phyloP scores from a whole-genome alignment of 306 rosid genomes.

The Medicago arabica region DNA sequence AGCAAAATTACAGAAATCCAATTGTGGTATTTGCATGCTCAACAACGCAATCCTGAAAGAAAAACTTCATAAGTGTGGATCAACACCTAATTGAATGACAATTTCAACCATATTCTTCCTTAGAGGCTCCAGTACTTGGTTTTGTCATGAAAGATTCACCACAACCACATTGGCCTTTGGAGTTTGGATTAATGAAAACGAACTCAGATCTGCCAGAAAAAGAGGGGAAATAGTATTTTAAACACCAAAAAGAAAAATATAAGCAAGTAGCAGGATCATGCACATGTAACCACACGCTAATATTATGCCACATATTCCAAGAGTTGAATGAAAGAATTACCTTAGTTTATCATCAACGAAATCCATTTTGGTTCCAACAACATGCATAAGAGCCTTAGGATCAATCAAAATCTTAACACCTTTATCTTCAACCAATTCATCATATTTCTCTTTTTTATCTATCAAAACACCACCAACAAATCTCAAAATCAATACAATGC shows the following conservation, averaged over 20 bases:
- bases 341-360: slow-evolving; percentile 93
- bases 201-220: slow-evolving; percentile 77
- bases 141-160: slow-evolving; percentile 94
- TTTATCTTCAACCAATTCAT: slow-evolving; percentile 89
- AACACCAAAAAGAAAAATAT: background rate
- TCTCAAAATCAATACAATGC: background rate
- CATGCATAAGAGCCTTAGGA: slow-evolving; percentile 98
- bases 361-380: slow-evolving; percentile 96
- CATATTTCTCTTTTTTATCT: slow-evolving; percentile 96
- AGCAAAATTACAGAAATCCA: slow-evolving; percentile 39
- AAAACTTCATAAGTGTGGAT: slow-evolving; percentile 28
- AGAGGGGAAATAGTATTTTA: background rate
- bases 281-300: too few relatives aligned
- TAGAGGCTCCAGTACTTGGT: slow-evolving; percentile 51
- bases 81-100: slow-evolving; percentile 15
- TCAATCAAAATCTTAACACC: slow-evolving; percentile 91
- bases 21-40: slow-evolving; percentile 18
- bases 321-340: slow-evolving; percentile 45
- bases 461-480: slow-evolving; percentile 38
- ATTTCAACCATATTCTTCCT: slow-evolving; percentile 51
- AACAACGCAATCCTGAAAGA: slow-evolving; percentile 27
- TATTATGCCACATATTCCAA: background rate
- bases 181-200: slow-evolving; percentile 88
- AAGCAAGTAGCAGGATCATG: slow-evolving; percentile 12
- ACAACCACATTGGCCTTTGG: slow-evolving; percentile 97